These are phyloP conservation scores for Naganishia friedmannii DNA, from an alignment of 768 basidiomycete species.

Conservation along the genomic window DNA sequence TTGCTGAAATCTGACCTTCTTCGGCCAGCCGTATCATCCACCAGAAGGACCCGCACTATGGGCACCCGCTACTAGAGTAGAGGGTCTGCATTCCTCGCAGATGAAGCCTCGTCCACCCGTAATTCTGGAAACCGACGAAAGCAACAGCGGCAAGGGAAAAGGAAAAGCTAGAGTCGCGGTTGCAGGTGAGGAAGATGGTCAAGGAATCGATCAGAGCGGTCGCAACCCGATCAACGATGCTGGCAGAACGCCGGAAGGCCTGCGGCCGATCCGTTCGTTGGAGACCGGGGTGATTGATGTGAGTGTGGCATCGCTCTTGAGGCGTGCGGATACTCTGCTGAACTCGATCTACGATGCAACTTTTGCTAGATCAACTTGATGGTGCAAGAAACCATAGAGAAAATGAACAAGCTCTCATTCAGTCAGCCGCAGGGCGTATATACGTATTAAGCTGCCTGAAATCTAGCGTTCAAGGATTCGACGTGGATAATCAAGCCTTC, in stretches of 20 bases:
- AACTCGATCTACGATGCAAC: background rate
- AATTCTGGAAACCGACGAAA: background rate
- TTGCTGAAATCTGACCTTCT: background rate
- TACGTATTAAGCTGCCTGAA: background rate
- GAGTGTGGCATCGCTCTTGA: constrained; percentile 26
- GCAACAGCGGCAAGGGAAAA: constrained; percentile 6
- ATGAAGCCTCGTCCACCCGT: constrained; percentile 27
- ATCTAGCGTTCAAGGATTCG: no score
- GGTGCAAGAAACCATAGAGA: constrained; percentile 4
- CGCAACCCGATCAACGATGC: background rate
- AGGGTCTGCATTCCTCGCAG: constrained; percentile 35
- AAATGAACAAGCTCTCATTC: background rate
- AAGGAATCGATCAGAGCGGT: background rate
- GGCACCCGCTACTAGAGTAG: constrained; percentile 42
- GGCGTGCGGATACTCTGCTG: background rate
- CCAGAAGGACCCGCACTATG: constrained; percentile 40
- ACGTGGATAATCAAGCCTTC: no score
- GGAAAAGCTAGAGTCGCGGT: constrained; percentile 3
- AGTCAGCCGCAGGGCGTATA: background rate
- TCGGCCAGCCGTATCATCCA: constrained; percentile 10
- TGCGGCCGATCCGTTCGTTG: constrained; percentile 46
- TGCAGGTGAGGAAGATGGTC: background rate
- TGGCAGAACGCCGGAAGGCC: constrained; percentile 33
- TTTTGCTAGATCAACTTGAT: background rate
- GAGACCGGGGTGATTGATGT: constrained; percentile 52